phyloP scores from a whole-genome alignment of 2,329 filamentous ascomycete genomes.

The Cladosporium velox region DNA sequence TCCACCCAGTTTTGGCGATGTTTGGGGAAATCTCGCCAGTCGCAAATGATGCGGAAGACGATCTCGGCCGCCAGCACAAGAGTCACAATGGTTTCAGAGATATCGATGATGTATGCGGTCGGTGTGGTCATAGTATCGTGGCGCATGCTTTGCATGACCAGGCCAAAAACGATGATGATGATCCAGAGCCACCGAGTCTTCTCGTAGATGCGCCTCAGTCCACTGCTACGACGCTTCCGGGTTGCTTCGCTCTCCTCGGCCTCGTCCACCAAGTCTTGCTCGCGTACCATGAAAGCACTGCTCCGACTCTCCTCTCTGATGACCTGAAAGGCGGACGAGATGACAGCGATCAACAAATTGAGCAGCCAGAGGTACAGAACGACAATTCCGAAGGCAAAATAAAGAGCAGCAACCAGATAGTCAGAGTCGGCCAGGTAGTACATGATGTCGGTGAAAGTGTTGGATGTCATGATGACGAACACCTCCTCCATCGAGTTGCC shows the following conservation, averaged over 20 bases:
- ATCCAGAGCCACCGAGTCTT: slow-evolving; percentile 79
- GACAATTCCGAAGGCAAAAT: slow-evolving; percentile 71
- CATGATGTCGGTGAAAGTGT: slow-evolving; percentile 93
- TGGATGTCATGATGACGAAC: slow-evolving; percentile 97
- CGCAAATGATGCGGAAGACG: slow-evolving; percentile 70
- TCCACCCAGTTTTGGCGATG: slow-evolving; percentile 78
- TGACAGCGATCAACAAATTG: slow-evolving; percentile 91
- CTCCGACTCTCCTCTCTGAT: slow-evolving; percentile 94
- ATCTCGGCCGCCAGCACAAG: slow-evolving; percentile 81
- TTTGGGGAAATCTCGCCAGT: slow-evolving; percentile 79
- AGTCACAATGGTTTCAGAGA: slow-evolving; percentile 74
- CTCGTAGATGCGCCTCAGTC: slow-evolving; percentile 71
- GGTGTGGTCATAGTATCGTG: slow-evolving; percentile 71
- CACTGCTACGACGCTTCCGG: slow-evolving; percentile 45
- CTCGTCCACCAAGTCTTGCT: slow-evolving; percentile 49
- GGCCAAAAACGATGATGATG: slow-evolving; percentile 72
- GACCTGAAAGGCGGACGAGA: slow-evolving; percentile 97
- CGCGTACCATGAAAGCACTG: slow-evolving; percentile 84
- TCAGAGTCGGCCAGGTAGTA: slow-evolving; percentile 92
- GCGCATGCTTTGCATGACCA: slow-evolving; percentile 76
- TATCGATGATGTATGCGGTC: slow-evolving; percentile 66
- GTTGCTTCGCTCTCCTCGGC: slow-evolving; percentile 42
- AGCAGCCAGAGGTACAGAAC: slow-evolving; percentile 96
- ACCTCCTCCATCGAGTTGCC: slow-evolving; percentile 88
- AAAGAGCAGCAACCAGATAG: slow-evolving; percentile 82